A percentile compares a stretch with the other conserved stretches of the same genome.
phyloP scores from a whole-genome alignment of 768 basidiomycete genomes.

The Goffeauzyma gilvescens region DNA sequence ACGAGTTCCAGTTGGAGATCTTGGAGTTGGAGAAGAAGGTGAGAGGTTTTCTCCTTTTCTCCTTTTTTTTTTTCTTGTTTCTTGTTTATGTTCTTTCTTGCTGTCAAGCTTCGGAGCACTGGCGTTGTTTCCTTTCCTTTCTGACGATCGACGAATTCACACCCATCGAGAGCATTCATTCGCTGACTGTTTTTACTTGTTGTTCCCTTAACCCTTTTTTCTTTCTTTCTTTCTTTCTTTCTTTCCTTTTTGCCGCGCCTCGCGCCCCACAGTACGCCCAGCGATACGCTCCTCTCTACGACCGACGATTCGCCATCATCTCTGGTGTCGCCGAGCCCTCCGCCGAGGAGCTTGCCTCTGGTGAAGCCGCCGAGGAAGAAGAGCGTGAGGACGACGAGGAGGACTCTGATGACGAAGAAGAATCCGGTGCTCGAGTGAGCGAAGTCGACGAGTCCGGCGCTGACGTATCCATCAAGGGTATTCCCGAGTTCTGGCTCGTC shows the following conservation, averaged over 20 bases:
- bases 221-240: too few species aligned
- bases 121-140: too few species aligned
- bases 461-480: slow-evolving; percentile 36
- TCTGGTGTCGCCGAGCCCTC: slow-evolving; percentile 55
- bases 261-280: slow-evolving; percentile 31
- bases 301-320: slow-evolving; percentile 68
- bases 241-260: background rate
- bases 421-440: slow-evolving; percentile 29
- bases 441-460: slow-evolving; percentile 25
- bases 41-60: too few species aligned
- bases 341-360: slow-evolving; percentile 61
- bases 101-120: background rate
- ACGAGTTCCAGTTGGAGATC: slow-evolving; percentile 85
- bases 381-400: slow-evolving; percentile 48
- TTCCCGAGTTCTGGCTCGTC: slow-evolving; percentile 97
- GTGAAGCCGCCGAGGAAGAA: slow-evolving; percentile 51
- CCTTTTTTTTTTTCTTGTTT: slow-evolving; percentile 5
- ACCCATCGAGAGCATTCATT: too few species aligned
- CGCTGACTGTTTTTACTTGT: background rate
- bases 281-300: slow-evolving; percentile 52
- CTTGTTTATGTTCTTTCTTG: too few species aligned
- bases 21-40: slow-evolving; percentile 92
- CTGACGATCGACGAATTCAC: too few species aligned
- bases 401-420: slow-evolving; percentile 34
- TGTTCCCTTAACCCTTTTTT: too few species aligned